Conservation (phyloP, 495 filamentous ascomycete genomes). For the Penicillium fimorum region DNA sequence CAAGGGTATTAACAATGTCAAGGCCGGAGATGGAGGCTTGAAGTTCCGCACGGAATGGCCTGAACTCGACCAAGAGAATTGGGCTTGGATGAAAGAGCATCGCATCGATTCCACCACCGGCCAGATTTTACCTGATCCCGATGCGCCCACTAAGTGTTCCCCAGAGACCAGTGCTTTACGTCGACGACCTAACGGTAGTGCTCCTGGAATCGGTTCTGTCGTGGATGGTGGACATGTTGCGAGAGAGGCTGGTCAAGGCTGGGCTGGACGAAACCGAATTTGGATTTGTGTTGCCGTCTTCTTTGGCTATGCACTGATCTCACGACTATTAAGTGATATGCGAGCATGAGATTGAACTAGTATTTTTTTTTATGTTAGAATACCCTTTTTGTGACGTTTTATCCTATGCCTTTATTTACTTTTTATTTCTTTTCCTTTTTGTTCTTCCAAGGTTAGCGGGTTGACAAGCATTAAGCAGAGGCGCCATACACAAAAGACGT, state of each 20-base stretch:
- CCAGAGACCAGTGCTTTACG: conserved; percentile 67
- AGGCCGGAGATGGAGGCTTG: conserved; percentile 85
- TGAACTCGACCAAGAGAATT: conserved; percentile 87
- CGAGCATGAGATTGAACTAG: conserved; percentile 29
- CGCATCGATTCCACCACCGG: conserved; percentile 79
- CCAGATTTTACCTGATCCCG: conserved; percentile 48
- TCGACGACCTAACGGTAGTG: conserved; percentile 64
- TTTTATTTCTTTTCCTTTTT: not conserved
- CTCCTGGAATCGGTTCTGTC: conserved; percentile 71
- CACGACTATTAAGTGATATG: conserved; percentile 64
- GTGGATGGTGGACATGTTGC: conserved; percentile 73
- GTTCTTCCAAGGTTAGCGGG: conserved; percentile 13
- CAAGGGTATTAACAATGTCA: conserved; percentile 64
- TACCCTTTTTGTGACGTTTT: conserved; percentile 5
- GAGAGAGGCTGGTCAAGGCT: conserved; percentile 74
- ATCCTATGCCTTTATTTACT: not conserved
- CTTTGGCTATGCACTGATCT: conserved; percentile 76
- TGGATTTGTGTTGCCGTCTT: conserved; percentile 63
- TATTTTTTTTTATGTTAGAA: not conserved
- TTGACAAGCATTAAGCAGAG: conserved; percentile 22
- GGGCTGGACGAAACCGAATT: conserved; percentile 75
- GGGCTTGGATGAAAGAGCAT: conserved; percentile 85
- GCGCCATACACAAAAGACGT: conserved; percentile 7
- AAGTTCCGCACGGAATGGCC: conserved; percentile 90
- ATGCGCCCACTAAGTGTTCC: conserved; percentile 45